phyloP scores from a whole-genome alignment of 495 filamentous ascomycete genomes.

The Penicillium salamii region DNA sequence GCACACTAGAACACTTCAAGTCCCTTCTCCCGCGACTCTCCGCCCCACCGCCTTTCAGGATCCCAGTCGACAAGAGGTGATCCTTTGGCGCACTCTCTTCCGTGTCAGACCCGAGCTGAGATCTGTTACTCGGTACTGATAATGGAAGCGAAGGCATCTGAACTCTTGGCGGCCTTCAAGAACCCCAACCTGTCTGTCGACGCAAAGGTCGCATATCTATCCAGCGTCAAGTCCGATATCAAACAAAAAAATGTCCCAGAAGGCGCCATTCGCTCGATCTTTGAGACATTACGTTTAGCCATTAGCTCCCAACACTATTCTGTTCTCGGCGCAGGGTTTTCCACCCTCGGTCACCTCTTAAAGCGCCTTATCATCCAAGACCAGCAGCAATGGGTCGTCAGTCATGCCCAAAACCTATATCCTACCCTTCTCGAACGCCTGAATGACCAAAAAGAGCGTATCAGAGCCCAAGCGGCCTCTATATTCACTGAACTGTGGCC shows the following conservation, averaged over 20 bases:
- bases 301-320: slow-evolving; percentile 67
- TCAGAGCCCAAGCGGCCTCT: slow-evolving; percentile 66
- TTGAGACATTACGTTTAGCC: slow-evolving; percentile 67
- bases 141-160: slow-evolving; percentile 48
- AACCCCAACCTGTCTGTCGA: slow-evolving; percentile 66
- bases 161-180: slow-evolving; percentile 64
- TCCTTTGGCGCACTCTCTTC: slow-evolving; percentile 16
- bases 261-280: slow-evolving; percentile 63
- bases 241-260: slow-evolving; percentile 86
- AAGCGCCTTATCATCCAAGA: slow-evolving; percentile 83
- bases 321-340: slow-evolving; percentile 73
- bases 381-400: slow-evolving; percentile 61
- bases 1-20: background rate
- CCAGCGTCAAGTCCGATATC: slow-evolving; percentile 75
- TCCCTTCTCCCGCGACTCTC: background rate
- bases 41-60: background rate
- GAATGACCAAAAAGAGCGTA: slow-evolving; percentile 82
- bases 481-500: slow-evolving; percentile 70
- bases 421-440: slow-evolving; percentile 79
- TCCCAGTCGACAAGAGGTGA: slow-evolving; percentile 9
- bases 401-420: slow-evolving; percentile 61
- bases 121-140: slow-evolving; percentile 11
- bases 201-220: slow-evolving; percentile 66
- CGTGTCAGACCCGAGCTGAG: slow-evolving; percentile 8
- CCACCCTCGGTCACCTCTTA: slow-evolving; percentile 77